A percentile compares a stretch with the other conserved stretches of the same genome.
Evolutionary conservation across 2,329 filamentous ascomycete species (phyloP).

Genomic region (Ophiostoma quercus): DNA sequence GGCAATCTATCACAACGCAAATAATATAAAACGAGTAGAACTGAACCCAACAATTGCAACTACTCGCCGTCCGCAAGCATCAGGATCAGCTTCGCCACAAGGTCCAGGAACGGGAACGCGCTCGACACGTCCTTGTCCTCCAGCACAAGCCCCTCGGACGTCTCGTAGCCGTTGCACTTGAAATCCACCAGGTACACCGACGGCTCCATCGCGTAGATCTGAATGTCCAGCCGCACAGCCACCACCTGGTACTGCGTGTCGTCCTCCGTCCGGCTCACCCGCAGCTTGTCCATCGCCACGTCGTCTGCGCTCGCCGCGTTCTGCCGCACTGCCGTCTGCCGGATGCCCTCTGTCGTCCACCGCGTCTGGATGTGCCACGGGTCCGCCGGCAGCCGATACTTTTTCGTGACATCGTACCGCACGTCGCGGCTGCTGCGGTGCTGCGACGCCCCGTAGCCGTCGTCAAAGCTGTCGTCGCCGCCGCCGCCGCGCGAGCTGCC

Average conservation of each 20-base stretch:
- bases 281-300: conserved; percentile 39
- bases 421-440: conserved; percentile 33
- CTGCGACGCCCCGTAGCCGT: conserved; percentile 36
- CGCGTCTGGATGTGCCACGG: conserved; percentile 92
- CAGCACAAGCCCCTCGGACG: conserved; percentile 62
- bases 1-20: not conserved
- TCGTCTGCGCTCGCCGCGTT: conserved; percentile 34
- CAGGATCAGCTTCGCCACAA: conserved; percentile 87
- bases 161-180: conserved; percentile 96
- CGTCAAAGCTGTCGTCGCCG: conserved; percentile 31
- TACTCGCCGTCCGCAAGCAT: conserved; percentile 79
- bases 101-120: conserved; percentile 92
- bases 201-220: conserved; percentile 89
- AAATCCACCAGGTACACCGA: conserved; percentile 96
- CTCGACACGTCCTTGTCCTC: conserved; percentile 94
- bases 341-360: conserved; percentile 65
- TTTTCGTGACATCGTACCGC: conserved; percentile 49
- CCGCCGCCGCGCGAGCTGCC: conserved; percentile 21
- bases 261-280: conserved; percentile 40
- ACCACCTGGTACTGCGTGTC: conserved; percentile 59
- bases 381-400: conserved; percentile 84
- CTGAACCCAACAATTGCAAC: not conserved
- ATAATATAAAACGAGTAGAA: not conserved
- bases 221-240: conserved; percentile 93
- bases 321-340: conserved; percentile 35